Conservation (phyloP, 805 yeast species). For the Candida alai region DNA sequence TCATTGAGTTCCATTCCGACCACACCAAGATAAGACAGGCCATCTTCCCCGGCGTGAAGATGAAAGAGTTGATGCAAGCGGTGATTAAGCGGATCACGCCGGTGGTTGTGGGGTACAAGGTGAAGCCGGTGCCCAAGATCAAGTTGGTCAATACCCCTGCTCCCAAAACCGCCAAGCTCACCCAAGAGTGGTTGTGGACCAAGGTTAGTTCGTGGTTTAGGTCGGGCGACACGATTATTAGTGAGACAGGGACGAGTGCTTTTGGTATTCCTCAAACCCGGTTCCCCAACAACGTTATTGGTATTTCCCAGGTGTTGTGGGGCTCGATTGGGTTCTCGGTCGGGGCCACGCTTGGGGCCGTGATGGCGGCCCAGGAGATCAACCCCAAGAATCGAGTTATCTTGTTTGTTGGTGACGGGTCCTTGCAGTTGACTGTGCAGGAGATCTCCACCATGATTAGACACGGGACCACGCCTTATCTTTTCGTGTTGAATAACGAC, state of each 20-base stretch:
- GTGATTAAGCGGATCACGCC: conserved; percentile 34
- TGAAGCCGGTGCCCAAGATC: conserved; percentile 53
- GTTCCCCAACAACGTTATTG: conserved; percentile 59
- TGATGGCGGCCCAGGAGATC: conserved; percentile 61
- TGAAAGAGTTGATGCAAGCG: conserved; percentile 44
- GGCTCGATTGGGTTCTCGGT: conserved; percentile 72
- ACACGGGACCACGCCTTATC: conserved; percentile 63
- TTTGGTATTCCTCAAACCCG: conserved; percentile 65
- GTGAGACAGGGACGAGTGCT: conserved; percentile 75
- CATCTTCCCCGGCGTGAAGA: conserved; percentile 37
- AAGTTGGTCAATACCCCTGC: conserved; percentile 45
- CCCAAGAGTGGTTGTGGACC: conserved; percentile 70
- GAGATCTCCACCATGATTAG: conserved; percentile 67
- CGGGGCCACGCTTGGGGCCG: conserved; percentile 67
- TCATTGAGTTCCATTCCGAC: conserved; percentile 40
- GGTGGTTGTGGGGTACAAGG: conserved; percentile 39
- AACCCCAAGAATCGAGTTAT: conserved; percentile 59
- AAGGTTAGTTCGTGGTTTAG: conserved; percentile 57
- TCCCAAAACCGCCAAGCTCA: conserved; percentile 24
- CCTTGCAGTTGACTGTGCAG: conserved; percentile 70
- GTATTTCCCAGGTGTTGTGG: conserved; percentile 74
- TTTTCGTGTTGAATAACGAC: conserved; percentile 65
- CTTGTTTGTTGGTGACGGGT: conserved; percentile 72
- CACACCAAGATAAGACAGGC: conserved; percentile 39
- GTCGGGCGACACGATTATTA: conserved; percentile 62